Conservation (phyloP, 2,329 filamentous ascomycete species). For the Aspergillus ibericus region DNA sequence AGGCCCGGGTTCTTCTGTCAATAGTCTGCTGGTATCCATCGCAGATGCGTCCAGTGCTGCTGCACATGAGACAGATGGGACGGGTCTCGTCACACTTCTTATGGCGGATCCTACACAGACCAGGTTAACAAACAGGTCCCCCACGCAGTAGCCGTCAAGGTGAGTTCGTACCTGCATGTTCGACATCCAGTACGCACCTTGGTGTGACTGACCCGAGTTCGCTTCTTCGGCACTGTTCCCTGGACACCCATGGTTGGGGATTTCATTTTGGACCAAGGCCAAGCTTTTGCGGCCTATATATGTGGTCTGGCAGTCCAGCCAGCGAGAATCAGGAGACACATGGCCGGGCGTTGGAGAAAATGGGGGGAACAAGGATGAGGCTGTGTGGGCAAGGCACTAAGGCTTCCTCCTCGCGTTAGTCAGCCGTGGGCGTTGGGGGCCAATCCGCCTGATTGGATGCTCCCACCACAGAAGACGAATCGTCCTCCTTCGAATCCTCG, state of each 20-base stretch:
- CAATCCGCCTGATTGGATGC: neutral
- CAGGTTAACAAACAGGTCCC: neutral
- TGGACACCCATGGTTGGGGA: neutral
- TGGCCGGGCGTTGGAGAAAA: neutral
- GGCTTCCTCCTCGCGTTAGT: neutral
- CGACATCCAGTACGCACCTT: constrained; percentile 3
- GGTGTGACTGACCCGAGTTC: neutral
- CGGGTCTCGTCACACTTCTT: constrained; percentile 3
- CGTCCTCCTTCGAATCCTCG: neutral
- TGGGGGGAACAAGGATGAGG: neutral
- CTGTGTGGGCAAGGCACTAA: neutral
- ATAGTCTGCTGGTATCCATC: constrained; percentile 3
- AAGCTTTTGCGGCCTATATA: neutral
- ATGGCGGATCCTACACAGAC: neutral
- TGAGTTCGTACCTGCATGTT: neutral
- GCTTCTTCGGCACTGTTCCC: neutral
- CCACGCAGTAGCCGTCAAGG: neutral
- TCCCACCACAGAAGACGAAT: neutral
- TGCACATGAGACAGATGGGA: constrained; percentile 2
- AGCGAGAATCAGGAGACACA: neutral
- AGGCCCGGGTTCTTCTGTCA: neutral
- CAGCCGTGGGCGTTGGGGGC: neutral
- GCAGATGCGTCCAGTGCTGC: neutral
- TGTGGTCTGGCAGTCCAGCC: neutral
- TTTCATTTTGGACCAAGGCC: neutral